Evolutionary conservation across 1,284 basidiomycete genomes (phyloP), one percentile per base, ranked within the genome.

Genomic region (Moesziomyces sp.): DNA sequence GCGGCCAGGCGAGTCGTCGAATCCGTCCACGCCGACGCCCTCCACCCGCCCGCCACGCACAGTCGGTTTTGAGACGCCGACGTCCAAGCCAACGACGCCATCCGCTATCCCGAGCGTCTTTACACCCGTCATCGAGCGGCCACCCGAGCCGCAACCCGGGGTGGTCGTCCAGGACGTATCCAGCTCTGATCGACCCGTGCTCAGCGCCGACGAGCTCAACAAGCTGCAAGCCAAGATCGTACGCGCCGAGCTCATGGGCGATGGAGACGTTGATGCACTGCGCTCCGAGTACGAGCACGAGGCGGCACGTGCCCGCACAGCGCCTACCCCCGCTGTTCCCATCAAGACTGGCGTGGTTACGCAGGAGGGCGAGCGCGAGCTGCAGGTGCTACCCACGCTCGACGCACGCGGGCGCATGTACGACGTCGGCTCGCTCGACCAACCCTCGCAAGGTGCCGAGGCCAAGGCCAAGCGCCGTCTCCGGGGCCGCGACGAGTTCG

Each of bases 191-290:
- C 42, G 60, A 3, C 61, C 65, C 33, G 47, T 70, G 26, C 69
- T 88, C 54, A 84, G 85, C 0, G 80, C 85, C 9, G 85, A 85
- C 40, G 92, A 91, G 38, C 87, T 99, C 45, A 99, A 99, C 85
- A 92, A 91, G 79, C 86, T 99, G 1, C 95, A 98, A 85, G 97
- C 96, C 8, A 91, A 91, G 75, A 94, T 97, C 1, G 86, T 99
- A 18, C 90, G 93, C 19, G 94, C 96, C 10, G 96, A 93, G 84
- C 87, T 99, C 26, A 92, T 92, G 88, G 88, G 87, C 21, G 85
- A 86, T 47, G 87, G 89, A 16, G 87, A 91, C 0, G 88, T 93
- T 77, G 91, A 92, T 30, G 86, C 87, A 28, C 86, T 98, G 46
- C 92, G 97, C 84, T 87, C 88, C 59, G 90, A 96, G 84, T 97